Evolutionary conservation across 495 filamentous ascomycete species (phyloP).

Genomic region (Penicillium subrubescens): DNA sequence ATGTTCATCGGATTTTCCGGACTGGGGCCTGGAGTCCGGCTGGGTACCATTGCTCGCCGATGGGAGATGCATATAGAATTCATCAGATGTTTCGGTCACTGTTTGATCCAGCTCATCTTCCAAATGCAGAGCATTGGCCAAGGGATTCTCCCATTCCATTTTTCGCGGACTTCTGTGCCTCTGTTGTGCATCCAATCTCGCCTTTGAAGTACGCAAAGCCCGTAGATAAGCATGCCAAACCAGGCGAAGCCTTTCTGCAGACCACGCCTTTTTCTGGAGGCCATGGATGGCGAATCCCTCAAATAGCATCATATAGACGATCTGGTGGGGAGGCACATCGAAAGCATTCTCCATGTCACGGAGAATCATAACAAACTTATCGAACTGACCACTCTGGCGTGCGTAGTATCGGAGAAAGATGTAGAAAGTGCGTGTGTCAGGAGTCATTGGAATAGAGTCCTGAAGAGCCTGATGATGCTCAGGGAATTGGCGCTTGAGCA

Average conservation of each 20-base stretch:
- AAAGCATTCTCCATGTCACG: conserved; percentile 45
- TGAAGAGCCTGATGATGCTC: conserved; percentile 41
- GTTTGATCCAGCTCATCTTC: conserved; percentile 6
- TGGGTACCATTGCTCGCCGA: background rate
- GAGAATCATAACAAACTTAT: conserved; percentile 39
- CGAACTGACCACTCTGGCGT: conserved; percentile 37
- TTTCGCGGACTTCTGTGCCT: conserved; percentile 11
- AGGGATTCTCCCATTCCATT: conserved; percentile 43
- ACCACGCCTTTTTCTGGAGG: conserved; percentile 67
- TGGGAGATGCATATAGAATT: conserved; percentile 34
- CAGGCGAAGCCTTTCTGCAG: conserved; percentile 53
- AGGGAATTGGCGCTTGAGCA: conserved; percentile 31
- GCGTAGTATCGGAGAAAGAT: conserved; percentile 44
- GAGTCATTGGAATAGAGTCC: conserved; percentile 39
- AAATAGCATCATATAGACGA: conserved; percentile 59
- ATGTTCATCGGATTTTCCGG: background rate
- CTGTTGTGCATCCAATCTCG: conserved; percentile 41
- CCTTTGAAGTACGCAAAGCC: conserved; percentile 56
- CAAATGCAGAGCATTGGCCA: conserved; percentile 17
- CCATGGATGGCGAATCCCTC: conserved; percentile 76
- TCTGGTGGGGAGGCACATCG: conserved; percentile 39
- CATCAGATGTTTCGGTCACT: conserved; percentile 15
- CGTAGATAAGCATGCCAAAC: conserved; percentile 49
- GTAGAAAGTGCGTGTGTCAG: conserved; percentile 50
- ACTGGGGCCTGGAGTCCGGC: background rate